phyloP scores from a whole-genome alignment of 1,284 basidiomycete species.

The Wallemia ichthyophaga region DNA sequence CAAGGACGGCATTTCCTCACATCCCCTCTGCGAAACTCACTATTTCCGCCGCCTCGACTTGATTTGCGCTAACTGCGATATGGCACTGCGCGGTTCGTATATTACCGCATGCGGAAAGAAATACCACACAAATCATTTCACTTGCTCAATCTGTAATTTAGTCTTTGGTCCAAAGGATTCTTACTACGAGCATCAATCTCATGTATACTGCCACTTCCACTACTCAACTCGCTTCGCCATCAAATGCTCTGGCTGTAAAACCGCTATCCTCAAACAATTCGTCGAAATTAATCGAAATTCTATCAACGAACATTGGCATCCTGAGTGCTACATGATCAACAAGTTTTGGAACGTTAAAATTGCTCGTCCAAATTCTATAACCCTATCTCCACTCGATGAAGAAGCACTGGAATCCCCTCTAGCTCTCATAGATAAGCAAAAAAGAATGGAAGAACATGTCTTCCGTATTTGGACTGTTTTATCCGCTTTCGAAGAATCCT shows the following conservation, averaged over 20 bases:
- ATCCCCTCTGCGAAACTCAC: conserved; percentile 86
- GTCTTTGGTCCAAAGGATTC: conserved; percentile 94
- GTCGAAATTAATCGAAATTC: conserved; percentile 98
- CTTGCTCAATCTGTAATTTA: conserved; percentile 82
- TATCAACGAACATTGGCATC: conserved; percentile 97
- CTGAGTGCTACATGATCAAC: conserved; percentile 99
- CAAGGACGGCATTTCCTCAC: conserved; percentile 9
- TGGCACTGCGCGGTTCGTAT: conserved; percentile 82
- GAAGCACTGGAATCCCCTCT: conserved; percentile 46
- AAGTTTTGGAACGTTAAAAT: conserved; percentile 99
- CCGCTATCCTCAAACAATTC: conserved; percentile 97
- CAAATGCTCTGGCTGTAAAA: conserved; percentile 89
- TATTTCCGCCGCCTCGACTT: conserved; percentile 88
- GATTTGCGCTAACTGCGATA: conserved; percentile 83
- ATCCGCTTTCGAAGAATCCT: conserved; percentile 92
- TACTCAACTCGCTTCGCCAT: conserved; percentile 95
- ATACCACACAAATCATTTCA: conserved; percentile 98
- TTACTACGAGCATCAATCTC: conserved; percentile 90
- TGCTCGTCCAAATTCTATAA: conserved; percentile 18
- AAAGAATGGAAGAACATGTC: conserved; percentile 86
- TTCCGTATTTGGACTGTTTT: conserved; percentile 98
- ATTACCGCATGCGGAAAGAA: conserved; percentile 99
- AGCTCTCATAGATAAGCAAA: conserved; percentile 71
- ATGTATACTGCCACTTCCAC: conserved; percentile 92
- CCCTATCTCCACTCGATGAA: conserved; percentile 23